These are phyloP conservation scores for Pseudogymnoascus sp. DNA, from an alignment of 2,329 filamentous ascomycete genomes.

Conservation along the genomic window DNA sequence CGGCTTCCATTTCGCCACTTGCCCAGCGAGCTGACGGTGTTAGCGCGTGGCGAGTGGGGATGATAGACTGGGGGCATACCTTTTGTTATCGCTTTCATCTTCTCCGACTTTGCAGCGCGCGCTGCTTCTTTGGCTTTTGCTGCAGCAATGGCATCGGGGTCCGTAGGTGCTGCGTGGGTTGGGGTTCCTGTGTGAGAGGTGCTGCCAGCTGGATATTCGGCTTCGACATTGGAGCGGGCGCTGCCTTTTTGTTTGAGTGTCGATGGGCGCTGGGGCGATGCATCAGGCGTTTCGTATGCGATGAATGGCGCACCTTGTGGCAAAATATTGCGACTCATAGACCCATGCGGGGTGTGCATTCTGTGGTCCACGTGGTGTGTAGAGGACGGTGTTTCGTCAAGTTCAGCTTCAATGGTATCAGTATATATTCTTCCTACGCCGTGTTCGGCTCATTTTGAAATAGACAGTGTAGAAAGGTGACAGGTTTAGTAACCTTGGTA, in stretches of 20 bases:
- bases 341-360: background rate
- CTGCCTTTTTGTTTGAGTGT: background rate
- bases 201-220: background rate
- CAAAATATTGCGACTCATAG: background rate
- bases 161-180: background rate
- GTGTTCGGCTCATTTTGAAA: background rate
- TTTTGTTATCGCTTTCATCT: slow-evolving; percentile 13
- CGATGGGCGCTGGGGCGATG: background rate
- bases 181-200: background rate
- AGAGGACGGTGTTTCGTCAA: background rate
- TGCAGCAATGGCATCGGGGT: background rate
- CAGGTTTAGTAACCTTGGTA: slow-evolving; percentile 7
- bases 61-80: background rate
- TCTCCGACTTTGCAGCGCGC: slow-evolving; percentile 10
- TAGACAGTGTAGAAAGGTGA: background rate
- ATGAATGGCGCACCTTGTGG: slow-evolving; percentile 5
- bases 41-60: background rate
- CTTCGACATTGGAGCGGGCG: background rate
- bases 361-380: background rate
- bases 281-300: background rate
- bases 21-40: slow-evolving; percentile 40
- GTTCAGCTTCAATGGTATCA: background rate
- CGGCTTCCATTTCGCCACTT: slow-evolving; percentile 50
- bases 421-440: background rate
- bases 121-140: slow-evolving; percentile 6